Evolutionary conservation across 202 grass and related monocot species (phyloP), one percentile per base, ranked within the genome.

Genomic region (Musa balbisiana): DNA sequence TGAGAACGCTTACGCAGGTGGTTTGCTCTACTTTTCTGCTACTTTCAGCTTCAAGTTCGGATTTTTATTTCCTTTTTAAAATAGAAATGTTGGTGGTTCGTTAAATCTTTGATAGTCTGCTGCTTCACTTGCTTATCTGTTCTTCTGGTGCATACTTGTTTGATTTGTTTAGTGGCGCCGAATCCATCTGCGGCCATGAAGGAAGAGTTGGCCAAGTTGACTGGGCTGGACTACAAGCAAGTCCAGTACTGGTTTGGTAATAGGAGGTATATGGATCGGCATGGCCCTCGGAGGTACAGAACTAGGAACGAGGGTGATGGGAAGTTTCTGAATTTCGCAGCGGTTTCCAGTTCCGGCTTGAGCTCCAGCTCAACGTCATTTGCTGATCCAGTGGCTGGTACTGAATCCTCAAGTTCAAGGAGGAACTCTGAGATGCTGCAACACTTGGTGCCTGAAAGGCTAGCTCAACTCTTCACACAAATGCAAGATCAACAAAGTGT

Each of bases 211-310:
- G 64, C 52, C 13, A 55, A 43, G 52, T 68, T 67, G 76, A 78
- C 76, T 13, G 76, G 76, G 26, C 49, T 78, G 51, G 62, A 67
- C 25, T 68, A 54, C 52, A 78, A 69, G 33, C 64, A 69, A 69
- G 76, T 78, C 49, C 62, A 67, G 25, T 63, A 63, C 43, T 69
- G 76, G 76, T 78, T 68, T 17, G 76, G 76, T 0, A 78, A 78
- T 55, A 67, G 64, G 63, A 67, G 76, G 52, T 69, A 50, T 24
- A 54, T 54, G 14, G 64, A 78, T 2, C 25, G 76, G 52, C 64
- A 78, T 69, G 76, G 76, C 13, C 76, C 76, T 33, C 49, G 76
- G 76, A 78, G 52, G 52, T 53, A 69, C 58, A 78, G 62, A 69
- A 26, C 12, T 22, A 11, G 33, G 21, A 63, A 22, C 19, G 55